Evolutionary conservation across 179 eudicot genomes (phyloP).

Genomic region (Carnegiea gigantea): DNA sequence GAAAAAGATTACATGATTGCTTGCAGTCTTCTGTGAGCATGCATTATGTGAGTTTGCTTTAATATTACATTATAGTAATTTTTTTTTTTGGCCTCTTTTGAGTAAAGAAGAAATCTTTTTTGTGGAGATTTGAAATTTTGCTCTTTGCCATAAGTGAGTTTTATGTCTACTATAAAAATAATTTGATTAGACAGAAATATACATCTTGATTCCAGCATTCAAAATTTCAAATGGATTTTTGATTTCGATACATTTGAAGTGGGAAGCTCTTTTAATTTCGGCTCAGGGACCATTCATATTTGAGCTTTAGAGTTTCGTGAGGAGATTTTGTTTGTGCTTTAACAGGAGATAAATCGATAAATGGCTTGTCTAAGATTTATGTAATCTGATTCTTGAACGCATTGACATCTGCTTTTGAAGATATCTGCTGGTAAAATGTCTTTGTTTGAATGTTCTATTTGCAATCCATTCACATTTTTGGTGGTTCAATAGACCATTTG

Average conservation of each 20-base stretch:
- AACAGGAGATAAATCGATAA: no score
- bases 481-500: neutral
- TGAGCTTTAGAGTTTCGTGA: no score
- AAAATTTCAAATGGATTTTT: no score
- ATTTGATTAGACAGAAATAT: neutral
- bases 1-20: neutral
- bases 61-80: neutral
- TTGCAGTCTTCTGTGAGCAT: neutral
- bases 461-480: neutral
- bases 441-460: no score
- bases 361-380: no score
- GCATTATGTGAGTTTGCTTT: neutral
- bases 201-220: neutral
- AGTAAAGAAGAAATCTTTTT: neutral
- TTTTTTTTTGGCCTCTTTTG: neutral
- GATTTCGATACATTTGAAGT: neutral
- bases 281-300: no score
- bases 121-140: neutral
- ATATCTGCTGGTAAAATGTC: neutral
- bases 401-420: neutral
- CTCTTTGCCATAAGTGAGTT: neutral
- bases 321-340: no score
- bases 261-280: no score
- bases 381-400: neutral
- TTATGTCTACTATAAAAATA: neutral